Evolutionary conservation across 1,284 basidiomycete species (phyloP).

Genomic region (Marasmius sp.): DNA sequence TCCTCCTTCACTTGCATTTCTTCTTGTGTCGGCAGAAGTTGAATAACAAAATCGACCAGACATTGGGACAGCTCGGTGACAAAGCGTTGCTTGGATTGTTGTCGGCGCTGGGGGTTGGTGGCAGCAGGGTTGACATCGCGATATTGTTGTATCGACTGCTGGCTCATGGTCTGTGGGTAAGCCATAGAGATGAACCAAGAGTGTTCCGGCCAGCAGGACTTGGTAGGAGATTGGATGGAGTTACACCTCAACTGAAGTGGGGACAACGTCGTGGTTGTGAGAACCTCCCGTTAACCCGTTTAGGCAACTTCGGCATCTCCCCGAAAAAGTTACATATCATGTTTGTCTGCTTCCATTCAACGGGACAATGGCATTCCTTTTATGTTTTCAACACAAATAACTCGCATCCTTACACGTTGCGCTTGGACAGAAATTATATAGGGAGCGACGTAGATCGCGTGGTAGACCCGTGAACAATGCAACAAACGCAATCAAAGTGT

Average conservation of each 20-base stretch:
- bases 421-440: too few relatives aligned
- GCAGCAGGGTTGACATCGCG: constrained; percentile 29
- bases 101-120: constrained; percentile 18
- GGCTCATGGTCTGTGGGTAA: constrained; percentile 37
- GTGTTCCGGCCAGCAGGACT: constrained; percentile 11
- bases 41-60: constrained; percentile 85
- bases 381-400: too few relatives aligned
- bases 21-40: constrained; percentile 84
- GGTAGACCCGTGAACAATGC: too few relatives aligned
- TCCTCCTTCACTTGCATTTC: constrained; percentile 95
- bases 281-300: not conserved
- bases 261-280: not conserved
- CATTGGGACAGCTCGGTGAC: constrained; percentile 66
- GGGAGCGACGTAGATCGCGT: too few relatives aligned
- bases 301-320: not conserved
- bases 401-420: too few relatives aligned
- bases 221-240: constrained; percentile 2
- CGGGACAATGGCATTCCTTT: too few relatives aligned
- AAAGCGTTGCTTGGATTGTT: constrained; percentile 57
- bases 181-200: constrained; percentile 27
- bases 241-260: not conserved
- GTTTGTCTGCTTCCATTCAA: too few relatives aligned
- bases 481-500: too few relatives aligned
- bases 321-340: not conserved
- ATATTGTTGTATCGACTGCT: constrained; percentile 32